These are phyloP conservation scores for Solanum hybrid DNA, from an alignment of 305 asterid species.

Conservation along the genomic window DNA sequence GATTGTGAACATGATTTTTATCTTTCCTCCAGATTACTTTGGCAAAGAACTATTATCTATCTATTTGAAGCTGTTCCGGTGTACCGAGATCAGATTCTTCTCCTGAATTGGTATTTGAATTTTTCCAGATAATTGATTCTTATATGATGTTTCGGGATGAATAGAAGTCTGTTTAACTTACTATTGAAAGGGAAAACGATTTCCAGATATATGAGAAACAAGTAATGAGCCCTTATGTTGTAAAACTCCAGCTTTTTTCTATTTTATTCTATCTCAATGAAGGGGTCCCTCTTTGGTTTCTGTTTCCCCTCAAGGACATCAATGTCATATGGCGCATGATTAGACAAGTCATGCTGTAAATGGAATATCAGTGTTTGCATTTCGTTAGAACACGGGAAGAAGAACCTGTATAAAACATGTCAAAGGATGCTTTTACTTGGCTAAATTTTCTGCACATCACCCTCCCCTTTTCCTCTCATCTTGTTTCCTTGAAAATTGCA, in stretches of 20 bases:
- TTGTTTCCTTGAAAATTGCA: not conserved
- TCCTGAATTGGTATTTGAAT: not conserved
- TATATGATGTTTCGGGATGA: not conserved
- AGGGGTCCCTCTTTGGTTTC: not conserved
- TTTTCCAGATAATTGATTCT: not conserved
- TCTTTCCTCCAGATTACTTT: not conserved
- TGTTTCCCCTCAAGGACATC: not conserved
- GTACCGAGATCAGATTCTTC: not conserved
- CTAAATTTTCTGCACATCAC: not conserved
- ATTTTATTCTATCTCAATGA: not conserved
- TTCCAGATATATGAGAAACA: not conserved
- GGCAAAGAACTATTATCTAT: not conserved
- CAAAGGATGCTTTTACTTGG: not conserved
- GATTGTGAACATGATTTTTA: not conserved
- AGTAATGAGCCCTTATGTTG: not conserved
- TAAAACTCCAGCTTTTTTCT: not conserved
- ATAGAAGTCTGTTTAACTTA: not conserved
- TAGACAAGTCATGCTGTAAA: not conserved
- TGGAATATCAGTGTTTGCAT: not conserved
- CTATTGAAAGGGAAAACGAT: not conserved
- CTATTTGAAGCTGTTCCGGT: not conserved
- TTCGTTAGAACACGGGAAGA: not conserved
- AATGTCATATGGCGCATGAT: not conserved
- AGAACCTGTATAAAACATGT: not conserved
- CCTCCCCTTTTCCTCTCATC: not conserved